These are phyloP conservation scores for Saccharomyces mikatae DNA, from an alignment of 805 yeast genomes.

Conservation along the genomic window DNA sequence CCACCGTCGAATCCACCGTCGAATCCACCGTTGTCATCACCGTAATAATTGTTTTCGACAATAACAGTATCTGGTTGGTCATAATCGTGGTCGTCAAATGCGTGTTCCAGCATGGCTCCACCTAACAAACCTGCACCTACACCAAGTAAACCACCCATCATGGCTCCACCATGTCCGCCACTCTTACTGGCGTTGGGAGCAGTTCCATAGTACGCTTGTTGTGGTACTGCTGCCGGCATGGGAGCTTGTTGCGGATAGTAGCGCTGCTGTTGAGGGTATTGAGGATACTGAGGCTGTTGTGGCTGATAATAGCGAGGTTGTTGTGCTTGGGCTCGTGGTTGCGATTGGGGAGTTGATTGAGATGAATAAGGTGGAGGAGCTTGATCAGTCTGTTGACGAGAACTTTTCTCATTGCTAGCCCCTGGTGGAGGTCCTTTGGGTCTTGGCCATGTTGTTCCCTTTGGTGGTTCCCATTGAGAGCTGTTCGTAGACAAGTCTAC, in stretches of 20 bases:
- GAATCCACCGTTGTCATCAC: constrained; percentile 22
- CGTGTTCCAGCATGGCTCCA: constrained; percentile 45
- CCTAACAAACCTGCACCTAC: constrained; percentile 58
- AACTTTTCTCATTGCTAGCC: constrained; percentile 3
- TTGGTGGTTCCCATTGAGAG: constrained; percentile 90
- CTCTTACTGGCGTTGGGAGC: constrained; percentile 22
- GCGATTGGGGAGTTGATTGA: constrained; percentile 11
- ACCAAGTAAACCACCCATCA: constrained; percentile 38
- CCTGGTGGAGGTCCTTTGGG: constrained; percentile 38
- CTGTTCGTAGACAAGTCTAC: constrained; percentile 64
- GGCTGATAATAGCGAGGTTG: constrained; percentile 11
- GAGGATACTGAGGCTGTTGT: constrained; percentile 18
- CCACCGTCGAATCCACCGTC: constrained; percentile 16
- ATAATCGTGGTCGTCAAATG: constrained; percentile 27
- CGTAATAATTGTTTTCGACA: constrained; percentile 33
- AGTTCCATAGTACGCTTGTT: constrained; percentile 11
- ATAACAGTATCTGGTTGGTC: constrained; percentile 11
- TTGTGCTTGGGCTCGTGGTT: constrained; percentile 11
- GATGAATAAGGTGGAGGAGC: constrained; percentile 14
- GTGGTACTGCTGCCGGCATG: constrained; percentile 24
- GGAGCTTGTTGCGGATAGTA: constrained; percentile 18
- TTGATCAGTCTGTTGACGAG: constrained; percentile 2
- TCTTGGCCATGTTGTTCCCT: constrained; percentile 40
- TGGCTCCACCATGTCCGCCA: constrained; percentile 27
- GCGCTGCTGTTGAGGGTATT: constrained; percentile 13